Base-by-base conservation (phyloP, 495 filamentous ascomycete genomes). In the Beverwykella pulmonaria region DNA sequence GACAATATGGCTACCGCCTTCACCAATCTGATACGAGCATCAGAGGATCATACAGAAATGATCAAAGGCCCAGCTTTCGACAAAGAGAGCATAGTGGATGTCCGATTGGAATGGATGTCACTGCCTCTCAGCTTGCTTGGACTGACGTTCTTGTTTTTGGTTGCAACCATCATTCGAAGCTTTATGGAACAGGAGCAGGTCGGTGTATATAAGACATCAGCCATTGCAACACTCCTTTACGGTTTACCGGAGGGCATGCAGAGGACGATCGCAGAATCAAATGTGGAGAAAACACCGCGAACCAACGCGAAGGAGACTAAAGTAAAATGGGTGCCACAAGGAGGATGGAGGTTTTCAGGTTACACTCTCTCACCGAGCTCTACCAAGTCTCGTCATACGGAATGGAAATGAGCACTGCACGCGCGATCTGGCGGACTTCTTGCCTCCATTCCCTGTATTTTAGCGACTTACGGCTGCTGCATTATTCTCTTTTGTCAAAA, bases 161-260 rank as follows among this genome's bases (percentile, higher is more conserved):
- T 69, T 10, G 53, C 54, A 50, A 65, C 67, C 12, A 50, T 69
- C 15, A 39, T 69, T 44, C 61, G 56, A 47, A 69, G 67, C 47
- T 60, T 46, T 14, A 34, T 34, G 32, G 32, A 34, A 12, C 32
- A 34, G 32, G 32, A 7, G 9, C 5, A 52, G 65, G 30, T 63
- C 54, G 17, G 56, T 65, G 39, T 34, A 5, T 69, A 50, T 54
- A 69, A 69, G 50, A 69, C 67, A 10, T 69, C 67, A 17, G 61
- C 67, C 22, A 56, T 69, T 34, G 67, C 67, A 22, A 61, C 56
- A 14, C 67, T 69, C n/a, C 56, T 69, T 36, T 52, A 69, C 50
- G 67, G 67, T 26, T 47, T 69, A 20, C 53, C 47, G 10, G 61
- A 61, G 15, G 55, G 58, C 25, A 60, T 61, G 39, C 67, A 49